Evolutionary conservation across 2,329 filamentous ascomycete species (phyloP).

Genomic region (Penicillium sp.): DNA sequence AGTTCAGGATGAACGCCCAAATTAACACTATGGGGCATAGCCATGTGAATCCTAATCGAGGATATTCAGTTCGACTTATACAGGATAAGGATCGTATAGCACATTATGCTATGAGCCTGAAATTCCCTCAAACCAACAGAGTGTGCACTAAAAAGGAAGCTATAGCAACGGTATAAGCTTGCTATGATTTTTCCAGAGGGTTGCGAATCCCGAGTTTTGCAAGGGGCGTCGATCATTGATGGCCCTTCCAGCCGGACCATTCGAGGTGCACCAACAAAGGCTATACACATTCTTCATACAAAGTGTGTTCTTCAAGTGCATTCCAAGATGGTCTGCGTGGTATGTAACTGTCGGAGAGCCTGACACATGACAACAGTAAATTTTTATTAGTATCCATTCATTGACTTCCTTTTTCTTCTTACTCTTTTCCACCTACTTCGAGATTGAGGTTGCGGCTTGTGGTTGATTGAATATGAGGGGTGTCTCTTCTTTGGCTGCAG

Average conservation of each 20-base stretch:
- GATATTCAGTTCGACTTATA: neutral
- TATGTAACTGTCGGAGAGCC: neutral
- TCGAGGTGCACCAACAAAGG: neutral
- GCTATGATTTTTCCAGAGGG: neutral
- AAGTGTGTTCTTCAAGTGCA: neutral
- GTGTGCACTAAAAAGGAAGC: no score
- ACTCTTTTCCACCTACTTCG: neutral
- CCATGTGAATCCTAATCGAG: no score
- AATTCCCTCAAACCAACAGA: neutral
- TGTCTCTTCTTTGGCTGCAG: slow-evolving; percentile 8
- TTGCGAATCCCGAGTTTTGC: neutral
- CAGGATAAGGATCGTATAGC: neutral
- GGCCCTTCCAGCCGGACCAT: neutral
- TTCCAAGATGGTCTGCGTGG: slow-evolving; percentile 5
- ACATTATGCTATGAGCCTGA: neutral
- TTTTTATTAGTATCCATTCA: neutral
- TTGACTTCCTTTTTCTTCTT: neutral
- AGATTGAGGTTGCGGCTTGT: slow-evolving; percentile 8
- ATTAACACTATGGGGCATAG: no score
- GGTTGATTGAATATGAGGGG: slow-evolving; percentile 18
- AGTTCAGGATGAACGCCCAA: neutral
- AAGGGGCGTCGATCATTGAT: slow-evolving; percentile 12
- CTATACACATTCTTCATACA: slow-evolving; percentile 14
- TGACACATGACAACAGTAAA: neutral
- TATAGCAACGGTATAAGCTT: neutral